Percentiles rank a stretch among this genome's conserved stretches.
Conservation (phyloP, 805 yeast genomes). For the Sugiyamaella marilandica region DNA sequence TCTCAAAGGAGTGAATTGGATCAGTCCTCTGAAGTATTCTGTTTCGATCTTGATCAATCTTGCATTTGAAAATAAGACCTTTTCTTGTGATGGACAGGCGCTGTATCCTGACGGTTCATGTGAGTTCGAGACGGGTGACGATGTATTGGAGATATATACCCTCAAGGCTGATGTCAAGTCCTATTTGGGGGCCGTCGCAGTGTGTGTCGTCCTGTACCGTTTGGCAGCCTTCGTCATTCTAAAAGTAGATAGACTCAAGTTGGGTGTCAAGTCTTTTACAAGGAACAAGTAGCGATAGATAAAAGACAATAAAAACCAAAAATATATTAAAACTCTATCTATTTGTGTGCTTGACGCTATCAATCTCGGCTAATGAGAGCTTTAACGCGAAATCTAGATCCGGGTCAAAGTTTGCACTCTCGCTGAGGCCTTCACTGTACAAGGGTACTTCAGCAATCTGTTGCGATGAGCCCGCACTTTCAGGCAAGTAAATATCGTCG, state of each 20-base stretch:
- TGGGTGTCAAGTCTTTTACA: slow-evolving; percentile 16
- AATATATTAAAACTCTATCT: background rate
- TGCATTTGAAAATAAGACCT: slow-evolving; percentile 49
- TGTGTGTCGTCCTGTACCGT: slow-evolving; percentile 26
- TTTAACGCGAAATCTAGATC: background rate
- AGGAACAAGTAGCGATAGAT: background rate
- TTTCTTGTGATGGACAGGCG: slow-evolving; percentile 45
- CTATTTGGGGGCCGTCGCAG: slow-evolving; percentile 25
- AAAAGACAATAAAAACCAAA: background rate
- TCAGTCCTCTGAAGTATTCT: slow-evolving; percentile 74
- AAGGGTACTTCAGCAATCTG: background rate
- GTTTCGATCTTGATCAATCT: slow-evolving; percentile 56
- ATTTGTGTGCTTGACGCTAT: background rate
- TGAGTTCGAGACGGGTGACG: slow-evolving; percentile 47
- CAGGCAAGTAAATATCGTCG: slow-evolving; percentile 1
- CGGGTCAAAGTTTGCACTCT: background rate
- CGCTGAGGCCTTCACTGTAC: background rate
- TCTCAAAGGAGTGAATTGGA: slow-evolving; percentile 63
- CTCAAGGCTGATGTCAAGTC: slow-evolving; percentile 29
- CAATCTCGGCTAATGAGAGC: background rate
- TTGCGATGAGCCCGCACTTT: background rate
- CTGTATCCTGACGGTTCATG: slow-evolving; percentile 38
- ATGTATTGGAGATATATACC: slow-evolving; percentile 50
- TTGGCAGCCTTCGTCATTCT: slow-evolving; percentile 23
- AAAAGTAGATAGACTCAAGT: slow-evolving; percentile 23